phyloP scores from a whole-genome alignment of 106 monocot species.

The Dendrobium chrysotoxum region DNA sequence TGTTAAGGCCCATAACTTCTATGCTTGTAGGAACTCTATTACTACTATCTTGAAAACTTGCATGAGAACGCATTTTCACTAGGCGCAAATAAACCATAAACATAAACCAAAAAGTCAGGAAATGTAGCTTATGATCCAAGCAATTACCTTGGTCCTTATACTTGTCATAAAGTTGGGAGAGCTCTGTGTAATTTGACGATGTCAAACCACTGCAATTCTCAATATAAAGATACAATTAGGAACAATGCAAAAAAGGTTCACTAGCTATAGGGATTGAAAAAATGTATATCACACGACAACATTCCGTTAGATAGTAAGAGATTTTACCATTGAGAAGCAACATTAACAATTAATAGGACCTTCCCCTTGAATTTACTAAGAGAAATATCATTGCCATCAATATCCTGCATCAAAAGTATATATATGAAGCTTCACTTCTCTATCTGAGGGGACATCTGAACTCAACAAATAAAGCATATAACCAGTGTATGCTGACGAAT shows the following conservation, averaged over 20 bases:
- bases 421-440: no score
- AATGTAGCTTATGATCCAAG: neutral
- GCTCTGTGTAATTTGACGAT: constrained; percentile 81
- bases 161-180: constrained; percentile 90
- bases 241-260: neutral
- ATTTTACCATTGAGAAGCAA: constrained; percentile 88
- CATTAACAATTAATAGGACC: constrained; percentile 83
- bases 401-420: constrained; percentile 47
- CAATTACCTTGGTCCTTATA: constrained; percentile 88
- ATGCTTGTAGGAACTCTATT: no score
- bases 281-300: neutral
- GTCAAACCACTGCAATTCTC: constrained; percentile 69
- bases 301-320: neutral
- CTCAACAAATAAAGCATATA: no score
- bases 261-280: neutral
- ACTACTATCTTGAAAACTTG: no score
- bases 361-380: constrained; percentile 95
- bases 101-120: no score
- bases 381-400: constrained; percentile 86
- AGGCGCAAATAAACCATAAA: no score
- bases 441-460: no score
- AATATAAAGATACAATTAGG: neutral
- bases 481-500: no score
- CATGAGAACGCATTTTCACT: no score
- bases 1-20: no score